Base-by-base conservation (phyloP, 352 stramenopile species). In the Saprolegnia diclina region DNA sequence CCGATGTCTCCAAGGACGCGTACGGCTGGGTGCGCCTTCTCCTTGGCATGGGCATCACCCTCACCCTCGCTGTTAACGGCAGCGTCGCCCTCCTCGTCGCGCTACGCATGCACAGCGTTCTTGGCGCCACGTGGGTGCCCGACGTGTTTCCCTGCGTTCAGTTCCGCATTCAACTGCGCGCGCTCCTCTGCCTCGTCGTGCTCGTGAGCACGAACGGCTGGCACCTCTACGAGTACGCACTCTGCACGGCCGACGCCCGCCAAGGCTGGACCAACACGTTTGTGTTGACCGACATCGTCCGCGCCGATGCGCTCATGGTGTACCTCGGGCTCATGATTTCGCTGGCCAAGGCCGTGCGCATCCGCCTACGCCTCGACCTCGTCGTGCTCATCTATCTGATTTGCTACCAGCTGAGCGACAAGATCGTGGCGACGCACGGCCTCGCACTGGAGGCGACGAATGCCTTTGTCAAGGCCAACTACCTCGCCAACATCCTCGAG, bases 401-500 rank as follows among this genome's bases (percentile, higher is more conserved):
- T 6, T 64, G 56, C 56, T 64, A 64, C 40, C n/a, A 48, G 11
- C 18, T 50, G 18, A 32, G 56, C 14, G 32, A 64, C 13, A 5
- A 16, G 4, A 16, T 64, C 6, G 50, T 64, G n/a, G 14, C 21
- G 52, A 21, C 29, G 3, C 26, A 18, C 9, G 56, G 56, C 14
- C 29, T 64, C 13, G 46, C 13, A 5, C 13, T 50, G 9, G 56
- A 19, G 37, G 18, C n/a, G 3, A 26, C 50, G 13, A 64, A 32
- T 16, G 32, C 56, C n/a, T 64, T 52, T 24, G 50, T 64, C 32
- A 64, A 64, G 35, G 18, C 19, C 16, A 64, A 64, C 40, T 64
- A 64, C 56, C 50, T 64, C 50, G 56, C 46, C 16, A 64, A 64
- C 35, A 64, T 64, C 35, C 26, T 64, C 3, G 32, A 32, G 16